phyloP scores from a whole-genome alignment of 371 early-diverging fungal genomes.

The Choanephora cucurbitarum region DNA sequence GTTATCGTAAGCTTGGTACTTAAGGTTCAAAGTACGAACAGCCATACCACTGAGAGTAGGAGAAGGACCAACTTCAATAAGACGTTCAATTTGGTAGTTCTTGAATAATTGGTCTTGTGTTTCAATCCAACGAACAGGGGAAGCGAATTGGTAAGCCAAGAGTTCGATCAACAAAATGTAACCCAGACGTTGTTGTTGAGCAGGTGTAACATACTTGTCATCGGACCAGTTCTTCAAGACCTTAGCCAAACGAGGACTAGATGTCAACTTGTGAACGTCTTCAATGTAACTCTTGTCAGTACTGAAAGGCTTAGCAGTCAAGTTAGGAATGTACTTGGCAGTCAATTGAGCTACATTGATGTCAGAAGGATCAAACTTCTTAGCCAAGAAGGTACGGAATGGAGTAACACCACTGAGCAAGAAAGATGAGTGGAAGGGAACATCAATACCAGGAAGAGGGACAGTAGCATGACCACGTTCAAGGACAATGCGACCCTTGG shows the following conservation, averaged over 20 bases:
- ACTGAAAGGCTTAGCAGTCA: slow-evolving; percentile 91
- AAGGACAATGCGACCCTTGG: slow-evolving; percentile 67
- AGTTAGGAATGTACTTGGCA: slow-evolving; percentile 93
- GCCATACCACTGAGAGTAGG: slow-evolving; percentile 94
- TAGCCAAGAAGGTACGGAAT: slow-evolving; percentile 88
- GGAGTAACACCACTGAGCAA: slow-evolving; percentile 87
- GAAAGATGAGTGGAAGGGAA: slow-evolving; percentile 97
- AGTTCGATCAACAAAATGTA: slow-evolving; percentile 88
- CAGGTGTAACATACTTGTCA: slow-evolving; percentile 64
- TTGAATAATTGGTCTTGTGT: slow-evolving; percentile 93
- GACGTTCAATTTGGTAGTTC: slow-evolving; percentile 77
- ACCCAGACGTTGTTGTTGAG: slow-evolving; percentile 85
- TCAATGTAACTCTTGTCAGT: slow-evolving; percentile 80
- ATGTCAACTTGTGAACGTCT: slow-evolving; percentile 73
- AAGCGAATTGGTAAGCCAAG: slow-evolving; percentile 93
- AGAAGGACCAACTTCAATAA: slow-evolving; percentile 93
- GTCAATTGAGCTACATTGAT: slow-evolving; percentile 78
- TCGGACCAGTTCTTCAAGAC: slow-evolving; percentile 87
- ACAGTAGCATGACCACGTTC: slow-evolving; percentile 94
- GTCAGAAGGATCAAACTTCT: slow-evolving; percentile 78
- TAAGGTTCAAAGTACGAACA: slow-evolving; percentile 91
- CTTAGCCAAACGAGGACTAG: slow-evolving; percentile 71
- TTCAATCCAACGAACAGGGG: slow-evolving; percentile 97
- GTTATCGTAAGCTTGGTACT: slow-evolving; percentile 95
- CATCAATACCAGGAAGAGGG: slow-evolving; percentile 92